Evolutionary conservation across 2,329 filamentous ascomycete genomes (phyloP).

Genomic region (Alternaria sp.): DNA sequence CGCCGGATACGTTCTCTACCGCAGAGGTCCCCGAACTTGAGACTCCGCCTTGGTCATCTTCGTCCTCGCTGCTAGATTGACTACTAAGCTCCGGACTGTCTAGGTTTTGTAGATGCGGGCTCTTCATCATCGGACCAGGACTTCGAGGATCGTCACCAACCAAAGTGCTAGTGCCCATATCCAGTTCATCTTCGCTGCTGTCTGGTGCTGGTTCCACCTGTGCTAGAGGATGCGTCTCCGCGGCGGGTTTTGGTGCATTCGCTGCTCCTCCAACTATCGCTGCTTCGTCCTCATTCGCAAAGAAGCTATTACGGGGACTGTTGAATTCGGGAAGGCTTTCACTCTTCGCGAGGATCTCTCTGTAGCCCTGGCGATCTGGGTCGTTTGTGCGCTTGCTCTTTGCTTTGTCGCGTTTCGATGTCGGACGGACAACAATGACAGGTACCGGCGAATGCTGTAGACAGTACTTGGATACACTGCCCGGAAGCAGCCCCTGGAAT

Average conservation of each 20-base stretch:
- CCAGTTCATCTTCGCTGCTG: constrained; percentile 32
- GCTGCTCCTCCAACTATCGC: constrained; percentile 61
- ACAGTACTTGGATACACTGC: constrained; percentile 93
- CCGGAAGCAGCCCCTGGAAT: constrained; percentile 84
- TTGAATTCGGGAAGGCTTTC: constrained; percentile 63
- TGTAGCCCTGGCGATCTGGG: constrained; percentile 76
- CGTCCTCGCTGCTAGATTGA: constrained; percentile 46
- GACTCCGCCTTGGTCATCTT: constrained; percentile 41
- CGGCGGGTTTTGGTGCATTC: constrained; percentile 53
- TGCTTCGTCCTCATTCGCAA: constrained; percentile 55
- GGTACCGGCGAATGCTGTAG: constrained; percentile 92
- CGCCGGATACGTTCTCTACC: constrained; percentile 14
- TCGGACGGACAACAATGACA: constrained; percentile 89
- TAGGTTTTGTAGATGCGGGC: constrained; percentile 50
- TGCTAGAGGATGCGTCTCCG: constrained; percentile 45
- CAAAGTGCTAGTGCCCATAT: constrained; percentile 12
- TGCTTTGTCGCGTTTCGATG: constrained; percentile 87
- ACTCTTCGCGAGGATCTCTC: constrained; percentile 76
- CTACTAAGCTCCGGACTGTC: constrained; percentile 52
- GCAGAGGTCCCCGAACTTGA: constrained; percentile 17
- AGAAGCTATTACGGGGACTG: constrained; percentile 57
- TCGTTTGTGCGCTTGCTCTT: constrained; percentile 85
- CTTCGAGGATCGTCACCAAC: constrained; percentile 40
- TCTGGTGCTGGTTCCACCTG: constrained; percentile 38
- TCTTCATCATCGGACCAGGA: constrained; percentile 52